Evolutionary conservation across 768 basidiomycete species (phyloP).

Genomic region (Tricholoma sp.): DNA sequence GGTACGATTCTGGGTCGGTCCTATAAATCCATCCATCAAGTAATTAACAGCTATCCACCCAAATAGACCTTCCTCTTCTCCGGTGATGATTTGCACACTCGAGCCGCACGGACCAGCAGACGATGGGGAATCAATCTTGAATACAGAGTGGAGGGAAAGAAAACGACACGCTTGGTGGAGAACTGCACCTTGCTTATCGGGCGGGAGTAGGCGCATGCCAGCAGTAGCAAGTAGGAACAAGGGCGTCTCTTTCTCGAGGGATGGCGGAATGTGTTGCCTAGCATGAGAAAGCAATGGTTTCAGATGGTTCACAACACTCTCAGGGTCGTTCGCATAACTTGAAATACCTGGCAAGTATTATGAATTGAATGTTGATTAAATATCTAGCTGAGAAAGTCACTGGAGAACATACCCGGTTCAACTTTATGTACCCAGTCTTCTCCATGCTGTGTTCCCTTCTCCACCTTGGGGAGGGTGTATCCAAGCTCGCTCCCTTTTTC

Average conservation of each 20-base stretch:
- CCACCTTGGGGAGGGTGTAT: constrained; percentile 72
- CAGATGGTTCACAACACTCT: constrained; percentile 70
- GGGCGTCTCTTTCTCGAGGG: constrained; percentile 78
- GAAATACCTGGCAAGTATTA: constrained; percentile 65
- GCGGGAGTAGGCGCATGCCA: constrained; percentile 86
- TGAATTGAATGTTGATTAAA: not conserved
- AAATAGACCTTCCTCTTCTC: constrained; percentile 97
- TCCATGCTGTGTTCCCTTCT: constrained; percentile 80
- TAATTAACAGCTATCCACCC: constrained; percentile 99
- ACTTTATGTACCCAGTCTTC: constrained; percentile 89
- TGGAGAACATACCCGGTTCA: constrained; percentile 73
- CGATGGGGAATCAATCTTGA: constrained; percentile 66
- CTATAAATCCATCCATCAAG: constrained; percentile 91
- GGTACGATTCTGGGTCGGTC: constrained; percentile 50
- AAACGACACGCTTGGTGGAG: constrained; percentile 75
- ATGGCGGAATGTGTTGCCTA: constrained; percentile 77
- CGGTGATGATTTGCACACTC: constrained; percentile 90
- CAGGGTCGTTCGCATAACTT: constrained; percentile 64
- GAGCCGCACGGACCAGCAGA: constrained; percentile 81
- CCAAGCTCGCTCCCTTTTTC: constrained; percentile 48
- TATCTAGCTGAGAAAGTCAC: not conserved
- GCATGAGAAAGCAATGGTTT: constrained; percentile 83
- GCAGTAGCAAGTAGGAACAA: constrained; percentile 94
- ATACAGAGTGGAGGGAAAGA: constrained; percentile 68
- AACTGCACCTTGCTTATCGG: constrained; percentile 63